phyloP scores from a whole-genome alignment of 495 filamentous ascomycete genomes.

The Echria macrotheca region DNA sequence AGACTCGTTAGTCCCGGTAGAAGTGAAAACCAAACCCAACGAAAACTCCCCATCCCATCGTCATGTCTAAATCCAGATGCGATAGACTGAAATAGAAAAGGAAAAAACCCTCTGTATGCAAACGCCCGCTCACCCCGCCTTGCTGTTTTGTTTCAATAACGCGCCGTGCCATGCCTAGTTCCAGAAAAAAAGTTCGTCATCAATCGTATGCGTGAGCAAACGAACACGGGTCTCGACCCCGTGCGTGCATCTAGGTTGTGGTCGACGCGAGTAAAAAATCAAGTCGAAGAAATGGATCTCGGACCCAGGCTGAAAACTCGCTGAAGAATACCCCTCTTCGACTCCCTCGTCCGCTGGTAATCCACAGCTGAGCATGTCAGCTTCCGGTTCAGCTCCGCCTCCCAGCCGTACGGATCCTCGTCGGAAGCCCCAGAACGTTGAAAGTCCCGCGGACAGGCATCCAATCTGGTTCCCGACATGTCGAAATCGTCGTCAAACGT shows the following conservation, averaged over 20 bases:
- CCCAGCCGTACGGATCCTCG: slow-evolving; percentile 46
- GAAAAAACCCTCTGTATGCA: neutral
- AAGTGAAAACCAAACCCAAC: neutral
- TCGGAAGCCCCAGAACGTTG: slow-evolving; percentile 1
- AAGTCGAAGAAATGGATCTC: slow-evolving; percentile 3
- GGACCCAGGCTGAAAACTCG: slow-evolving; percentile 35
- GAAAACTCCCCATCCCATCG: slow-evolving; percentile 1
- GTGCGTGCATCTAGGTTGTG: slow-evolving; percentile 1
- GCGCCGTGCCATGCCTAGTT: slow-evolving; percentile 8
- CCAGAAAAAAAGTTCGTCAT: slow-evolving; percentile 1
- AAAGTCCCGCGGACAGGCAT: neutral
- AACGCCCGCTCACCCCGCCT: slow-evolving; percentile 13
- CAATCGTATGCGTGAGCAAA: slow-evolving; percentile 12
- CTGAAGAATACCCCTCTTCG: slow-evolving; percentile 37
- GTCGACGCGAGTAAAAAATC: neutral
- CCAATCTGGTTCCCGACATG: neutral
- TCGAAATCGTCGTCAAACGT: slow-evolving; percentile 16
- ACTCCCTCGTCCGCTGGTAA: slow-evolving; percentile 27
- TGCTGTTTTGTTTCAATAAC: slow-evolving; percentile 8
- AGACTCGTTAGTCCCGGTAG: neutral
- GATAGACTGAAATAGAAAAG: neutral
- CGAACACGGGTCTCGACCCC: neutral
- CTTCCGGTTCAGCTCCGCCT: slow-evolving; percentile 34
- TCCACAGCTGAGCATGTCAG: slow-evolving; percentile 13
- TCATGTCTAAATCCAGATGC: slow-evolving; percentile 5